Percentiles rank a stretch among this genome's conserved stretches.
phyloP scores from a whole-genome alignment of 2,329 filamentous ascomycete species.

The Fusarium sp. region DNA sequence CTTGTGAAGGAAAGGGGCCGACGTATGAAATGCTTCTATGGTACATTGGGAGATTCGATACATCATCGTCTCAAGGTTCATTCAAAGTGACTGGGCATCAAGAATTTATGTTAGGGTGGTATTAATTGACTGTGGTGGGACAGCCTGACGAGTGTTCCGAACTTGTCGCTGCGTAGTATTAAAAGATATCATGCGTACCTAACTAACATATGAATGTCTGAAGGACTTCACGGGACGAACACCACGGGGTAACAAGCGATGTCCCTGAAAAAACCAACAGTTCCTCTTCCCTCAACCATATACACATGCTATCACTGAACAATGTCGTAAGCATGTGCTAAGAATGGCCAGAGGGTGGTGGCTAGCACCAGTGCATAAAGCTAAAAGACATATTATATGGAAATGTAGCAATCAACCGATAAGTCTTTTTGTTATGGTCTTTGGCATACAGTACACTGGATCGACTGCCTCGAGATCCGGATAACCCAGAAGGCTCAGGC shows the following conservation, averaged over 20 bases:
- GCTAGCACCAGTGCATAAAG: background rate
- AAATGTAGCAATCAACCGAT: conserved; percentile 52
- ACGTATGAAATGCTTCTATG: background rate
- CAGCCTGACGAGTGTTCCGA: background rate
- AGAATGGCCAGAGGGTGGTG: conserved; percentile 72
- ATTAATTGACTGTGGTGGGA: background rate
- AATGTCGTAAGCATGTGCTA: conserved; percentile 68
- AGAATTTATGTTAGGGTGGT: background rate
- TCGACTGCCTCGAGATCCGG: conserved; percentile 83
- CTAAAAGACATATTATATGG: background rate
- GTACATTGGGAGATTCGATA: background rate
- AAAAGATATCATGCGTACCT: background rate
- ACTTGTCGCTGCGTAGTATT: background rate
- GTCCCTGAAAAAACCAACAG: conserved; percentile 46
- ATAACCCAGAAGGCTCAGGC: conserved; percentile 84
- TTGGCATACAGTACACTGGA: conserved; percentile 87
- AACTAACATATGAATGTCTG: conserved; percentile 34
- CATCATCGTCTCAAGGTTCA: background rate
- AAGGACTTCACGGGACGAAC: conserved; percentile 46
- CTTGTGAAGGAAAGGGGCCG: background rate
- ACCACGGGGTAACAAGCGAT: conserved; percentile 39
- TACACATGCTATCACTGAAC: conserved; percentile 71
- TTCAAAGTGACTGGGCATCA: background rate
- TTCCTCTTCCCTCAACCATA: conserved; percentile 73
- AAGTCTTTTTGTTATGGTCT: conserved; percentile 70